Conservation (phyloP, 1,139 yeast species). For the Diutina sp. region DNA sequence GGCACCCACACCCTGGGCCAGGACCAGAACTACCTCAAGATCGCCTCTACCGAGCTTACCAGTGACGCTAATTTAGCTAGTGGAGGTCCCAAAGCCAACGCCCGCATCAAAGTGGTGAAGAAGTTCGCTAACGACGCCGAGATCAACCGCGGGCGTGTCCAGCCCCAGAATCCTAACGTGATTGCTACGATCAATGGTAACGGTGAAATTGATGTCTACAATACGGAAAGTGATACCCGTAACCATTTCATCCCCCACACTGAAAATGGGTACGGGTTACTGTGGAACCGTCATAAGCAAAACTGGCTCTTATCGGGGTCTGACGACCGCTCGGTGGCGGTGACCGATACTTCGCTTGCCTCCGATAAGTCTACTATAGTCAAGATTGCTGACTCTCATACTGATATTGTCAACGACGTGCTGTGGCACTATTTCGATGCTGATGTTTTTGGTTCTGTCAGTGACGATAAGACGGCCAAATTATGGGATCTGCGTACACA, state of each 20-base stretch:
- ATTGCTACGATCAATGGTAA: slow-evolving; percentile 70
- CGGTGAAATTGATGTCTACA: slow-evolving; percentile 64
- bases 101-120: slow-evolving; percentile 45
- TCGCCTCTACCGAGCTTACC: slow-evolving; percentile 49
- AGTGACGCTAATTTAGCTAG: slow-evolving; percentile 10
- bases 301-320: slow-evolving; percentile 48
- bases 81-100: slow-evolving; percentile 7
- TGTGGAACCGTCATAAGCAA: slow-evolving; percentile 40
- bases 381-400: slow-evolving; percentile 24
- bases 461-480: slow-evolving; percentile 45
- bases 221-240: slow-evolving; percentile 16
- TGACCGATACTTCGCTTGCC: slow-evolving; percentile 30
- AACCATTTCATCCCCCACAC: slow-evolving; percentile 38
- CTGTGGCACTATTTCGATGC: slow-evolving; percentile 50
- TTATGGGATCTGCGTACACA: slow-evolving; percentile 28
- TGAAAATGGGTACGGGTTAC: slow-evolving; percentile 61
- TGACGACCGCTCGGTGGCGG: slow-evolving; percentile 49
- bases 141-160: slow-evolving; percentile 71
- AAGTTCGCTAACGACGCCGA: slow-evolving; percentile 43
- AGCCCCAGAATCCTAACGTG: slow-evolving; percentile 57
- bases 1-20: slow-evolving; percentile 87
- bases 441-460: slow-evolving; percentile 50
- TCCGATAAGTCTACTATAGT: slow-evolving; percentile 6
- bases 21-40: slow-evolving; percentile 63
- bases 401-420: slow-evolving; percentile 58